Conservation (phyloP, 352 stramenopile species). For the Pythium myriotylum region DNA sequence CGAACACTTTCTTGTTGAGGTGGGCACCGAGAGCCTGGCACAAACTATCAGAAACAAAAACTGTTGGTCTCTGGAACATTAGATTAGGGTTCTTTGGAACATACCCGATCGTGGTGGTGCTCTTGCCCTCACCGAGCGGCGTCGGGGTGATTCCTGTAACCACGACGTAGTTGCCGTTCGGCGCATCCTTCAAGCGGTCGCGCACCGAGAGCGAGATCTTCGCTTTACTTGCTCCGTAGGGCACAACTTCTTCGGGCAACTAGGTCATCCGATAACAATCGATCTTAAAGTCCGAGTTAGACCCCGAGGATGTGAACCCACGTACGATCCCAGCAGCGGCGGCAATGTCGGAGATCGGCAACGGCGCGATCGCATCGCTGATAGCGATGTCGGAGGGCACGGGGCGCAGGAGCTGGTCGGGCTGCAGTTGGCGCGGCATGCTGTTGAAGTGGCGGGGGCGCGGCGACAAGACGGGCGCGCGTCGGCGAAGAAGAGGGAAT, state of each 20-base stretch:
- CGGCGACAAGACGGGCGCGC: background rate
- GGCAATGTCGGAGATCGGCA: constrained; percentile 72
- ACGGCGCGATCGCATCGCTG: constrained; percentile 71
- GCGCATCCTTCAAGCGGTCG: constrained; percentile 82
- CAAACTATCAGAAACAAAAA: constrained; percentile 83
- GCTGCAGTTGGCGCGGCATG: constrained; percentile 58
- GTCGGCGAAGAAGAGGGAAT: constrained; percentile 8
- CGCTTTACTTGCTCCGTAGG: constrained; percentile 90
- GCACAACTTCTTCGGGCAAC: constrained; percentile 82
- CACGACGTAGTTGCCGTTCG: constrained; percentile 97
- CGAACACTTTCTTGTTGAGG: constrained; percentile 94
- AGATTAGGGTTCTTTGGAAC: too few species aligned
- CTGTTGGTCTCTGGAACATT: too few species aligned
- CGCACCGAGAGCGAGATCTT: constrained; percentile 93
- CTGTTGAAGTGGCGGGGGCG: background rate
- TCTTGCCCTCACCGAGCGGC: constrained; percentile 97
- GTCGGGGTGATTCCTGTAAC: constrained; percentile 98
- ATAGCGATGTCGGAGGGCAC: constrained; percentile 84
- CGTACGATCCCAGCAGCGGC: constrained; percentile 67
- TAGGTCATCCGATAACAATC: constrained; percentile 36
- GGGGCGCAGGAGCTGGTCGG: constrained; percentile 62
- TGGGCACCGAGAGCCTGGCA: constrained; percentile 94
- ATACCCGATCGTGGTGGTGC: constrained; percentile 97
- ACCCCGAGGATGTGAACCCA: background rate
- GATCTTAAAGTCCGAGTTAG: too few species aligned